phyloP scores from a whole-genome alignment of 208 protist species.

The Trichomonas vaginalis region DNA sequence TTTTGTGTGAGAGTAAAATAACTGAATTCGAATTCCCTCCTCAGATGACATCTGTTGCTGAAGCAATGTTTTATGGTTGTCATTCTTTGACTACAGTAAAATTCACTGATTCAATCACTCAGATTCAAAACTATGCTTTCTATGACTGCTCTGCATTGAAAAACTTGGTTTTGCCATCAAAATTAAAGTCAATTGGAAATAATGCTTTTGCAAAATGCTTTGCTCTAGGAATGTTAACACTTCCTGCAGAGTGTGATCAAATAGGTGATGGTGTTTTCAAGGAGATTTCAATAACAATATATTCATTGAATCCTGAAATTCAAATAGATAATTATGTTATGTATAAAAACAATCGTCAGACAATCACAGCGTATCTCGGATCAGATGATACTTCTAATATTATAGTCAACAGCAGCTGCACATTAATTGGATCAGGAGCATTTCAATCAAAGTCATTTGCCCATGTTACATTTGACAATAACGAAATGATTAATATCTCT shows the following conservation, averaged over 20 bases:
- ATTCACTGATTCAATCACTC: neutral
- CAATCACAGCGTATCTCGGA: neutral
- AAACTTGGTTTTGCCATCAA: neutral
- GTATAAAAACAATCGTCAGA: neutral
- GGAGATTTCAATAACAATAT: neutral
- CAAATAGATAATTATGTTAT: neutral
- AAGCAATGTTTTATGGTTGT: neutral
- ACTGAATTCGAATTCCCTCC: neutral
- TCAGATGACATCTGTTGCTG: neutral
- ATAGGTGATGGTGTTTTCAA: neutral
- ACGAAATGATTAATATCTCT: neutral
- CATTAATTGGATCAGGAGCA: neutral
- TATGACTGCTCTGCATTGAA: neutral
- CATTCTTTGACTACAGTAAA: neutral
- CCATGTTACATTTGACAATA: neutral
- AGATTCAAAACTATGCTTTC: neutral
- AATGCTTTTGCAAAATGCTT: neutral
- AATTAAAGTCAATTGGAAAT: neutral
- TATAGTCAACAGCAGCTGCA: neutral
- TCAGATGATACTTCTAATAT: neutral
- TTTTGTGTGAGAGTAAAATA: neutral
- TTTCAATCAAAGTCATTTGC: neutral
- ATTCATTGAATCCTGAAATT: neutral
- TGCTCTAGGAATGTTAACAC: neutral
- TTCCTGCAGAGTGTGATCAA: neutral